Evolutionary conservation across 129 eudicot genomes (phyloP), one percentile per base, ranked within the genome.

Genomic region (Artemisia tridentata): DNA sequence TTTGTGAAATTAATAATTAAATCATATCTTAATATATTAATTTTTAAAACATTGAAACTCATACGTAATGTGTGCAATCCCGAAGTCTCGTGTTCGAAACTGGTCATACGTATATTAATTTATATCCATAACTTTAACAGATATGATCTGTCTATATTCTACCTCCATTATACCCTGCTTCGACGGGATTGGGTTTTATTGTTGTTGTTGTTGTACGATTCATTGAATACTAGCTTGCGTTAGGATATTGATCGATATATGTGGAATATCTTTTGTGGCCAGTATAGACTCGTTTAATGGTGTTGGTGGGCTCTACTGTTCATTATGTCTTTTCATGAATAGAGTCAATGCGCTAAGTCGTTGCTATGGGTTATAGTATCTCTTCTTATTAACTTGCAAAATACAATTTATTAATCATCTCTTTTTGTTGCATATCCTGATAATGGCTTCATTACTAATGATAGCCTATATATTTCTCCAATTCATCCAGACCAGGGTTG

Each of bases 371-470:
- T 11, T 51, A 54, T 31, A 43, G 45, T 38, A 72, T 57, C 51
- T 21, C 67, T 43, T 59, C 43, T 34, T 7, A 38, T 38, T 38
- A 34, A 54, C 3, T 5, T 4, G n/a, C 61, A 48, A 47, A 0
- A 43, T 38, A 72, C 58, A 71, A 43, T 57, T 34, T 53, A 11
- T 11, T 34, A 5, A 53, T 31, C 0, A 46, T 58, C 0, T 1
- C 10, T 7, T 71, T 73, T 73, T 51, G 56, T 11, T 20, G 29
- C 65, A 73, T 45, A 58, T 21, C 3, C 11, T 56, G 43, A 20
- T 60, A 48, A 69, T 69, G 81, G 47, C 71, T 52, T 16, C 65
- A 20, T 31, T 77, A 61, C 58, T 62, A 58, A 34, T 34, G 43
- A 7, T 77, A 69, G 34, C 8, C 19, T 62, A 69, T 62, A 14